These are phyloP conservation scores for Logfia minima DNA, from an alignment of 129 eudicot genomes.

Conservation along the genomic window DNA sequence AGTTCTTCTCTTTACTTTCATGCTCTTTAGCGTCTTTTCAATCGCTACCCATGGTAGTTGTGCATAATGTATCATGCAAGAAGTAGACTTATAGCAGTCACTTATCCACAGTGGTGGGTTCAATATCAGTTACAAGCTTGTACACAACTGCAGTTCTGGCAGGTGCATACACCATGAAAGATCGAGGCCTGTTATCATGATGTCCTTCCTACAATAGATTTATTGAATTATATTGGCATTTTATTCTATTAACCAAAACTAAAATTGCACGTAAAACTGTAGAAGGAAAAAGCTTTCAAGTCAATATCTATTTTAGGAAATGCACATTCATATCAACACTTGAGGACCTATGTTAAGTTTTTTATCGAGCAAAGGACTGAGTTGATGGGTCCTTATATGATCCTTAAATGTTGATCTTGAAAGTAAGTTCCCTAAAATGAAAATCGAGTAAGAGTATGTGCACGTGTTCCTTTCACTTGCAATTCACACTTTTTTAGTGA, in stretches of 20 bases:
- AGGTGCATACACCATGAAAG: conserved; percentile 83
- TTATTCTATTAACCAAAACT: background rate
- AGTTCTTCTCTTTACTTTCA: background rate
- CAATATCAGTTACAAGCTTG: conserved; percentile 41
- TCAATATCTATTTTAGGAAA: background rate
- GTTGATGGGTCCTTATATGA: background rate
- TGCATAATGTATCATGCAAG: background rate
- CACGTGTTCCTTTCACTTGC: too few species aligned
- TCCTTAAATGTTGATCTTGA: background rate
- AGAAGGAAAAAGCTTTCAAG: background rate
- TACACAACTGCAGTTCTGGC: conserved; percentile 85
- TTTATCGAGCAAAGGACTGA: background rate
- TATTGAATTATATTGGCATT: background rate
- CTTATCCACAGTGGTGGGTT: conserved; percentile 25
- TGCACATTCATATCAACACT: background rate
- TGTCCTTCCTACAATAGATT: conserved; percentile 57
- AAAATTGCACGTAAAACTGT: background rate
- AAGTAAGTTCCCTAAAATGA: background rate
- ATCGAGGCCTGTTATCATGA: conserved; percentile 76
- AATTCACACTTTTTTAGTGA: background rate
- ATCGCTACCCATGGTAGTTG: conserved; percentile 20
- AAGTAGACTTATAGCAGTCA: background rate
- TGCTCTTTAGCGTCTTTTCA: conserved; percentile 1
- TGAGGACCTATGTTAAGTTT: background rate
- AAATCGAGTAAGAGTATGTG: background rate